Conservation (phyloP, 2,329 filamentous ascomycete species). For the Phialemonium atrogriseum region DNA sequence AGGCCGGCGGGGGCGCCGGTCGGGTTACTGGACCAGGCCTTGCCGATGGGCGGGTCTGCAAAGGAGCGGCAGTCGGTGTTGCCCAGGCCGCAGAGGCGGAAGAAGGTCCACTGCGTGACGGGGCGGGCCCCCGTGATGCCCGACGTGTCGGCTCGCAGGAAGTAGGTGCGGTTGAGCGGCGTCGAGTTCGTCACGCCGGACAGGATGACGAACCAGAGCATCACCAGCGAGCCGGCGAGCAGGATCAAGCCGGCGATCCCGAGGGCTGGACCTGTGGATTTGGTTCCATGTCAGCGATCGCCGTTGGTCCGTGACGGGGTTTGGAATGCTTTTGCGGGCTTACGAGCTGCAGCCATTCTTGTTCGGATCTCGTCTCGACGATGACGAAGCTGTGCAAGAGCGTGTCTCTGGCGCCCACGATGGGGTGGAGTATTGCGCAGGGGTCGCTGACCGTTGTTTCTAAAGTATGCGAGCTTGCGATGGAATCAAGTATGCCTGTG, state of each 20-base stretch:
- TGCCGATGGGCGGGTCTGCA: constrained; percentile 62
- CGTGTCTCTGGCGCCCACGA: no score
- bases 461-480: no score
- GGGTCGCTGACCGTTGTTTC: no score
- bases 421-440: no score
- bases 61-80: constrained; percentile 56
- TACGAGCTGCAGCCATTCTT: no score
- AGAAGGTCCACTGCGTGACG: constrained; percentile 81
- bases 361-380: no score
- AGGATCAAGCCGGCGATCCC: constrained; percentile 38
- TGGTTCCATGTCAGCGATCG: no score
- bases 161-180: constrained; percentile 69
- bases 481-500: no score
- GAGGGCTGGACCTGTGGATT: constrained; percentile 29
- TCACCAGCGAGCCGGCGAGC: constrained; percentile 40
- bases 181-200: constrained; percentile 39
- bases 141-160: constrained; percentile 70
- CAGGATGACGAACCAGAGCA: constrained; percentile 53
- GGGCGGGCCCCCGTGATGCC: constrained; percentile 61
- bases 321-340: no score
- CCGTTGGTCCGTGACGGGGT: no score
- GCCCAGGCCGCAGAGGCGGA: constrained; percentile 65
- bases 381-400: no score
- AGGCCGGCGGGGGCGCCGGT: constrained; percentile 33
- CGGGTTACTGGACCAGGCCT: constrained; percentile 51